Evolutionary conservation across 768 basidiomycete species (phyloP).

Genomic region (Boletus sp.): DNA sequence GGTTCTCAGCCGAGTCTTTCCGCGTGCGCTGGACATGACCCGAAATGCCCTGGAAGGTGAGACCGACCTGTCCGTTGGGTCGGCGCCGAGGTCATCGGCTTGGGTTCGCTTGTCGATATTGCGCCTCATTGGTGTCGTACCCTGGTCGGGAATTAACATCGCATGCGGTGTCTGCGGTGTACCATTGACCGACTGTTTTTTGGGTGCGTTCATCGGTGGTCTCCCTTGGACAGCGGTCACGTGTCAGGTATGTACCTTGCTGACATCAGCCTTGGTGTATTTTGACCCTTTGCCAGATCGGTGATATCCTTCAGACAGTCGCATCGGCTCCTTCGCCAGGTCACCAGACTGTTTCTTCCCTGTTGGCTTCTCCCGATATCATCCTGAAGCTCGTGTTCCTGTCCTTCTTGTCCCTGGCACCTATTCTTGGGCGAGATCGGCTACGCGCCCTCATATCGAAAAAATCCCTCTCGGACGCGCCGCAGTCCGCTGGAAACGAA

Average conservation of each 20-base stretch:
- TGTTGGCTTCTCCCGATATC: constrained; percentile 82
- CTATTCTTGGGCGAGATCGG: constrained; percentile 72
- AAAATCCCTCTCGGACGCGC: constrained; percentile 19
- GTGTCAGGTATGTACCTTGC: constrained; percentile 60
- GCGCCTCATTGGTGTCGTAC: constrained; percentile 88
- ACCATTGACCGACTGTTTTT: constrained; percentile 63
- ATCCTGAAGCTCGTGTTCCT: constrained; percentile 80
- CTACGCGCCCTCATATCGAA: constrained; percentile 55
- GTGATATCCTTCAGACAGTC: constrained; percentile 83
- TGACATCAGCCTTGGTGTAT: constrained; percentile 13
- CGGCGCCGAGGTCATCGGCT: constrained; percentile 37
- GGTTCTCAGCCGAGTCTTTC: constrained; percentile 75
- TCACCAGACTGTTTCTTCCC: constrained; percentile 75
- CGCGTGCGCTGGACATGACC: constrained; percentile 81
- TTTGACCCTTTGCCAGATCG: constrained; percentile 51
- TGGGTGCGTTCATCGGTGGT: constrained; percentile 81
- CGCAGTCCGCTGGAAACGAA: constrained; percentile 31
- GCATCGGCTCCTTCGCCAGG: constrained; percentile 68
- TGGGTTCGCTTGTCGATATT: constrained; percentile 90
- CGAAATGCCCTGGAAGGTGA: constrained; percentile 75
- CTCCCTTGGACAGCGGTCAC: constrained; percentile 91
- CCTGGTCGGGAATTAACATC: constrained; percentile 97
- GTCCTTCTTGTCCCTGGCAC: constrained; percentile 80
- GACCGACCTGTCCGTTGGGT: constrained; percentile 41
- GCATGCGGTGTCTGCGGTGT: constrained; percentile 93